Base-by-base conservation (phyloP, 2,329 filamentous ascomycete genomes). In the Hymenoscyphus fructigenus region DNA sequence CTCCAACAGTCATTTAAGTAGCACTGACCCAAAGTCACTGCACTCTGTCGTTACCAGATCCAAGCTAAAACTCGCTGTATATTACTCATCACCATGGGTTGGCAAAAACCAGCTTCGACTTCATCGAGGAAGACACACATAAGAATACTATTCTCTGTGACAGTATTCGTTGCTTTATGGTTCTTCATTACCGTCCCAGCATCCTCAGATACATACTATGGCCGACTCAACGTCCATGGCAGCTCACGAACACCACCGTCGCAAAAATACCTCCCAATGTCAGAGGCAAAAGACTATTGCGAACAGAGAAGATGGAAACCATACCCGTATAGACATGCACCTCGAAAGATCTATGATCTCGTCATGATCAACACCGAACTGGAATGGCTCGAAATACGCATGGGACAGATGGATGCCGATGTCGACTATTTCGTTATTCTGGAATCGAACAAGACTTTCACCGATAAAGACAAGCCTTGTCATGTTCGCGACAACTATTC, bases 381-480 rank as follows among this genome's bases (percentile, higher is more conserved):
- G n/a, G 86, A 89, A 76, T 87, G 85, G 80, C 79, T 89, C 41
- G 86, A 89, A 32, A 83, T 89, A 59, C 84, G 86, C 15, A 78
- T 89, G 5, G 81, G 85, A 70, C 83, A 84, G 3, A 80, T 87
- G n/a, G 83, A 83, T 63, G 75, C 83, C 56, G 76, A 83, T 47
- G 85, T 89, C 66, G 87, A 89, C 76, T 88, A 87, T 75, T 89
- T 88, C 69, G 79, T 89, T 71, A 80, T 89, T 44, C 81, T 88
- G 59, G 87, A 89, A 76, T 81, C 84, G 0, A 75, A 78, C 26
- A 81, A 77, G 64, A 87, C 85, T 1, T 88, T 88, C 69, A 86
- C 85, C 26, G 82, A 82, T 57, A 77, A 76, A 1, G 75, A 79
- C 10, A 89, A 88, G 75, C 80, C 84, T 1, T 77, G 88, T 17